A percentile compares a stretch with the other conserved stretches of the same genome.
Evolutionary conservation across 2,329 filamentous ascomycete species (phyloP).

Genomic region (Didymellaceae sp.): DNA sequence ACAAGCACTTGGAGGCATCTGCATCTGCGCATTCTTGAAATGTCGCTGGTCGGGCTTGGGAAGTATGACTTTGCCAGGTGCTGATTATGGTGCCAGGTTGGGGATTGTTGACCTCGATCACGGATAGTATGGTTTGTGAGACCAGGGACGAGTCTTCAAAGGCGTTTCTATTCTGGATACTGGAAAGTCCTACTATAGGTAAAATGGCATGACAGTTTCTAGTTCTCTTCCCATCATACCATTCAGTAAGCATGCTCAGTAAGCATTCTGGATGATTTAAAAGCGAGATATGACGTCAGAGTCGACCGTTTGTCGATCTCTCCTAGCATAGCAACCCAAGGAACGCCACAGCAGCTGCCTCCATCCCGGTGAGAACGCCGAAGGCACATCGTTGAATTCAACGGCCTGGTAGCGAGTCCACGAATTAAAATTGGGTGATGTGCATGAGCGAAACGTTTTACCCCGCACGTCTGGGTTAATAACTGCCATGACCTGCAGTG

Average conservation of each 20-base stretch:
- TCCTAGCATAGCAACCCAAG: conserved; percentile 1
- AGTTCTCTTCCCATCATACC: too few species aligned
- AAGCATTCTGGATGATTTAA: too few species aligned
- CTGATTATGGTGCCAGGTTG: too few species aligned
- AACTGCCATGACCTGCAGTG: background rate
- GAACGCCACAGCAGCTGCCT: background rate
- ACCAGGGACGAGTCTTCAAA: too few species aligned
- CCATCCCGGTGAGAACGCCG: conserved; percentile 1
- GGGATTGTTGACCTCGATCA: too few species aligned
- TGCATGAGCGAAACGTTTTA: conserved; percentile 2
- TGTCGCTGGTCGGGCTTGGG: background rate
- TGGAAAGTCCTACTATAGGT: too few species aligned
- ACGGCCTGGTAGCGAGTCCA: background rate
- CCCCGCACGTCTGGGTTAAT: conserved; percentile 10
- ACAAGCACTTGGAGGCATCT: background rate
- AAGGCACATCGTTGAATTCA: background rate
- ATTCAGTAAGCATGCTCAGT: too few species aligned
- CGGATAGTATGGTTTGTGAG: too few species aligned
- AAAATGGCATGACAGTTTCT: too few species aligned
- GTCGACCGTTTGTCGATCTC: background rate
- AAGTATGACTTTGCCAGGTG: too few species aligned
- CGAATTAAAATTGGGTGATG: background rate
- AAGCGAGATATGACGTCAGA: too few species aligned
- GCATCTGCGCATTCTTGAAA: background rate
- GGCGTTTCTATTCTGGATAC: too few species aligned